Evolutionary conservation across 306 rosid species (phyloP).

Genomic region (Castanea sativa): DNA sequence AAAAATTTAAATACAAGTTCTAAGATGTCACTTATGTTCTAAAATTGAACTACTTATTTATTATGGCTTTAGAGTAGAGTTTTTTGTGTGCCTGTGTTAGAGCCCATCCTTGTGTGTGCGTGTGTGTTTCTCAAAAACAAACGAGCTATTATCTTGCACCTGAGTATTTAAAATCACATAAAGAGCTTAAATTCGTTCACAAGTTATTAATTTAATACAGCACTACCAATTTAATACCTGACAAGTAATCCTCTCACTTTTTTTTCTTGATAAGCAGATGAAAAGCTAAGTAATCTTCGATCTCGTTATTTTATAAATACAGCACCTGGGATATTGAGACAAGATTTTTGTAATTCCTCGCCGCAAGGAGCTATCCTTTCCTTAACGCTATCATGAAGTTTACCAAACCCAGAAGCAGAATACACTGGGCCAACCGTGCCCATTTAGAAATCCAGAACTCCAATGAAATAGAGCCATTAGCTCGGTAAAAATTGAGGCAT

Average conservation of each 20-base stretch:
- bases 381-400: slow-evolving; percentile 2
- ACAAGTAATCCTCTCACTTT: too few relatives aligned
- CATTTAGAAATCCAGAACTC: slow-evolving; percentile 1
- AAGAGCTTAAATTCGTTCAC: background rate
- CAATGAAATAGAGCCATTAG: slow-evolving; percentile 10
- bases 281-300: background rate
- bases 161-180: too few relatives aligned
- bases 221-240: background rate
- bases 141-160: background rate
- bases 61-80: too few relatives aligned
- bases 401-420: slow-evolving; percentile 18
- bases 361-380: slow-evolving; percentile 7
- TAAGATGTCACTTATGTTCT: too few relatives aligned
- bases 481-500: slow-evolving; percentile 18
- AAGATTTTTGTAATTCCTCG: slow-evolving; percentile 8
- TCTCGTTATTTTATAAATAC: background rate
- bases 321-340: background rate
- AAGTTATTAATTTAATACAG: too few relatives aligned
- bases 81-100: too few relatives aligned
- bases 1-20: too few relatives aligned
- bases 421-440: slow-evolving; percentile 15
- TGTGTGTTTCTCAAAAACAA: too few relatives aligned
- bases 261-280: too few relatives aligned
- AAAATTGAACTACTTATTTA: too few relatives aligned
- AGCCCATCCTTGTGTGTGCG: too few relatives aligned